Evolutionary conservation across 1,284 basidiomycete species (phyloP).

Genomic region (Sparassis latifolia): DNA sequence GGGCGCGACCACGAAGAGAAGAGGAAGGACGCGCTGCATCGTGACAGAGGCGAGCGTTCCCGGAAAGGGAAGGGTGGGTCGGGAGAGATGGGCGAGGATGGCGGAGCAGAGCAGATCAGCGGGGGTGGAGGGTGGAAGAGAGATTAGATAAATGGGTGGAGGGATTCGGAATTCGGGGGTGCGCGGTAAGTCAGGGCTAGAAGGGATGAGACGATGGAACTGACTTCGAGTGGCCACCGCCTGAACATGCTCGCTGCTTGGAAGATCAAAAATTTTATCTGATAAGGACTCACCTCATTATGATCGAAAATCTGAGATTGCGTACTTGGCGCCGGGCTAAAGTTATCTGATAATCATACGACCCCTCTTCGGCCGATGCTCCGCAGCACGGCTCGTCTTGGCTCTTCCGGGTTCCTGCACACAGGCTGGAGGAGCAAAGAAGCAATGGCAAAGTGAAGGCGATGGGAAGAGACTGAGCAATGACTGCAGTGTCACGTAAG

Average conservation of each 20-base stretch:
- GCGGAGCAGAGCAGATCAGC: constrained; percentile 5
- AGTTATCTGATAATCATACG: constrained; percentile 17
- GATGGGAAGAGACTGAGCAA: no score
- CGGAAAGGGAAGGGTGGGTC: background rate
- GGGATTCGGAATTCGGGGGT: background rate
- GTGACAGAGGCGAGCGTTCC: constrained; percentile 2
- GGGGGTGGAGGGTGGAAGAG: background rate
- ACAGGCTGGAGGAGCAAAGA: no score
- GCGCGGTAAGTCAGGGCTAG: background rate
- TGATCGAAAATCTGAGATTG: constrained; percentile 7
- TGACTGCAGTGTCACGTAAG: no score
- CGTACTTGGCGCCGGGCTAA: background rate
- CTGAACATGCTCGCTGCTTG: no score
- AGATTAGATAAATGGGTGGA: constrained; percentile 2
- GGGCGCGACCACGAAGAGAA: constrained; percentile 26
- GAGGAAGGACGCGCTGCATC: constrained; percentile 23
- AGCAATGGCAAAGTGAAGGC: no score
- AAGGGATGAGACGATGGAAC: background rate
- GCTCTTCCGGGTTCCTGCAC: no score
- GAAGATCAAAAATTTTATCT: no score
- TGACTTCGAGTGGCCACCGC: no score
- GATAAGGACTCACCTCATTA: no score
- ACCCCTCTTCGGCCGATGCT: background rate
- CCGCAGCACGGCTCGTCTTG: no score
- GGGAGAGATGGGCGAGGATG: constrained; percentile 5